Evolutionary conservation across 2,329 filamentous ascomycete species (phyloP).

Genomic region (Colletotrichum lupini): DNA sequence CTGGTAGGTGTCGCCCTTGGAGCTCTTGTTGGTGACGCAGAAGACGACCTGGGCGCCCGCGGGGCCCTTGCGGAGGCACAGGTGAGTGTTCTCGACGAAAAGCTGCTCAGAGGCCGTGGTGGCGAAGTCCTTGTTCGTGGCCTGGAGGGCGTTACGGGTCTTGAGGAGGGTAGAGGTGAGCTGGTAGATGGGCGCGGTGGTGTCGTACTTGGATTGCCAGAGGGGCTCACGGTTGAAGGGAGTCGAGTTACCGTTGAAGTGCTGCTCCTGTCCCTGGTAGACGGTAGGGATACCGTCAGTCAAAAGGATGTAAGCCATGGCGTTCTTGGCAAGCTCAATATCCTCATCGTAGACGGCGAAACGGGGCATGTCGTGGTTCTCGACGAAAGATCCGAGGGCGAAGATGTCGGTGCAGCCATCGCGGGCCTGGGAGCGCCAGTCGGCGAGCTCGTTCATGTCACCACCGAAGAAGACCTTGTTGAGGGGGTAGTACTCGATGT

Average conservation of each 20-base stretch:
- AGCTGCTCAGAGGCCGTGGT: slow-evolving; percentile 32
- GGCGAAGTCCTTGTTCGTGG: slow-evolving; percentile 12
- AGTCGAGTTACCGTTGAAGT: slow-evolving; percentile 59
- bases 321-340: slow-evolving; percentile 67
- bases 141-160: slow-evolving; percentile 28
- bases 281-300: slow-evolving; percentile 71
- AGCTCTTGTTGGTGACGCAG: slow-evolving; percentile 35
- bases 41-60: slow-evolving; percentile 32
- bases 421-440: slow-evolving; percentile 28
- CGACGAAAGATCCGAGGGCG: slow-evolving; percentile 56
- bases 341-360: slow-evolving; percentile 65
- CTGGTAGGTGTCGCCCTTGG: slow-evolving; percentile 26
- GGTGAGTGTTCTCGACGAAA: slow-evolving; percentile 31
- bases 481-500: slow-evolving; percentile 58
- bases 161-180: slow-evolving; percentile 22
- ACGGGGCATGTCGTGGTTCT: slow-evolving; percentile 66
- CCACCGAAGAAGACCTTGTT: slow-evolving; percentile 24
- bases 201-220: slow-evolving; percentile 66
- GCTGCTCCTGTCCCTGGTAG: slow-evolving; percentile 75
- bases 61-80: slow-evolving; percentile 32
- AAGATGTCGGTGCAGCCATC: slow-evolving; percentile 41
- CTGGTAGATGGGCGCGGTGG: slow-evolving; percentile 57
- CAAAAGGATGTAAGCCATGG: slow-evolving; percentile 69
- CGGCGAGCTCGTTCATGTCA: slow-evolving; percentile 45
- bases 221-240: slow-evolving; percentile 67